Base-by-base conservation (phyloP, 331 rosid genomes). In the Arachis monticola region DNA sequence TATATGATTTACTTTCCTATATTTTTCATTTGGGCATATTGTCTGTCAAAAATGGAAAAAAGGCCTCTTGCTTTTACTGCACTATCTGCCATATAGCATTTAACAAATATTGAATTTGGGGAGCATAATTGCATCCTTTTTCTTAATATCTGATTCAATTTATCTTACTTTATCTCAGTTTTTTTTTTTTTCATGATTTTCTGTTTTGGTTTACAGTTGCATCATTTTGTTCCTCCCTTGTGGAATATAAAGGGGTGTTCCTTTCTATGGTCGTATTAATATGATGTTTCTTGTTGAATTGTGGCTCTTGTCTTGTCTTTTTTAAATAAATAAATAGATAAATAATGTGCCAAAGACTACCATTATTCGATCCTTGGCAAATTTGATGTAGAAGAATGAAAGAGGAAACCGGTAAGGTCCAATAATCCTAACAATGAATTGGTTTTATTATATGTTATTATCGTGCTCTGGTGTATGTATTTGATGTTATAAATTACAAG, bases 31-130 rank as follows among this genome's bases (percentile, higher is more conserved):
- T 10, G 47, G 56, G 22, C 67, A 55, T 75, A 44, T 35, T 75
- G 67, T 61, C 35, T 55, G 77, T 71, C 77, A 67, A 82, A 67
- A 61, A 66, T 44, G 52, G 52, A n/a, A 41, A 41, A 78, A 80
- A 68, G 64, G 59, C 11, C 48, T 72, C 45, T 72, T 72, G 62
- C 63, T 56, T 82, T 72, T 66, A 46, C 41, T 38, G 41, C 30
- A 31, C 58, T 35, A 60, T 6, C 47, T 46, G 62, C 60, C 1
- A 27, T 57, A 31, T 10, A 45, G 30, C 64, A 61, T 32, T 14
- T n/a, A 51, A 63, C 60, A 31, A 51, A 66, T 50, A 44, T 67
- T 73, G 66, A 56, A 64, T 31, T 31, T 31, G 48, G 70, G n/a
- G 14, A 50, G 14, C 44, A 9, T 8, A 31, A 14, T 38, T 10